Percentiles rank a stretch among this genome's conserved stretches.
Conservation (phyloP, 805 yeast species). For the Tetrapisispora taiwanensis region DNA sequence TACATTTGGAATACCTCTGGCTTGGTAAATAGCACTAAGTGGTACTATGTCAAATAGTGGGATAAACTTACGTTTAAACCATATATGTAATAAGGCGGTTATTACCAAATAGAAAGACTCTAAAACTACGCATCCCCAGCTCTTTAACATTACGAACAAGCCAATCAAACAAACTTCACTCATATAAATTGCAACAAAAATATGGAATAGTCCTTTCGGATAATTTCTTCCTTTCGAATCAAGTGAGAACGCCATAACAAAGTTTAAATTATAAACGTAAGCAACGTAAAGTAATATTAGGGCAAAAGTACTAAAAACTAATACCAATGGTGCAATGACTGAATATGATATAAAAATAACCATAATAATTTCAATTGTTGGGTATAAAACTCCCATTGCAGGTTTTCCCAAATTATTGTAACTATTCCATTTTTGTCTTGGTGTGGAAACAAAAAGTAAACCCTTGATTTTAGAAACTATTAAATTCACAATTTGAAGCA, state of each 20-base stretch:
- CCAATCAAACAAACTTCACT: conserved; percentile 63
- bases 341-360: conserved; percentile 69
- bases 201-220: conserved; percentile 61
- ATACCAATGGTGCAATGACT: conserved; percentile 63
- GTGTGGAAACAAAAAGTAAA: conserved; percentile 67
- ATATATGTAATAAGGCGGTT: conserved; percentile 51
- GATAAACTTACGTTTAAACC: conserved; percentile 46
- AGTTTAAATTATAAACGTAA: conserved; percentile 49
- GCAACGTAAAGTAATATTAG: conserved; percentile 51
- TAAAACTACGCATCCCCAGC: conserved; percentile 69
- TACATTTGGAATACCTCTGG: conserved; percentile 32
- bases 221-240: conserved; percentile 68
- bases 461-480: conserved; percentile 65
- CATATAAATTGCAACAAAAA: conserved; percentile 60
- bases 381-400: conserved; percentile 76
- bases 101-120: conserved; percentile 51
- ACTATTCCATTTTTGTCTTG: conserved; percentile 85
- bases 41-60: conserved; percentile 64
- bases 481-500: conserved; percentile 67
- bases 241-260: conserved; percentile 48
- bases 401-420: conserved; percentile 53
- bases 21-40: conserved; percentile 39
- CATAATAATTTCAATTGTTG: conserved; percentile 62
- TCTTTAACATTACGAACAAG: conserved; percentile 63
- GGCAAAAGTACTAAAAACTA: conserved; percentile 56